Evolutionary conservation across 345 rosid genomes (phyloP).

Genomic region (Gossypium bickii): DNA sequence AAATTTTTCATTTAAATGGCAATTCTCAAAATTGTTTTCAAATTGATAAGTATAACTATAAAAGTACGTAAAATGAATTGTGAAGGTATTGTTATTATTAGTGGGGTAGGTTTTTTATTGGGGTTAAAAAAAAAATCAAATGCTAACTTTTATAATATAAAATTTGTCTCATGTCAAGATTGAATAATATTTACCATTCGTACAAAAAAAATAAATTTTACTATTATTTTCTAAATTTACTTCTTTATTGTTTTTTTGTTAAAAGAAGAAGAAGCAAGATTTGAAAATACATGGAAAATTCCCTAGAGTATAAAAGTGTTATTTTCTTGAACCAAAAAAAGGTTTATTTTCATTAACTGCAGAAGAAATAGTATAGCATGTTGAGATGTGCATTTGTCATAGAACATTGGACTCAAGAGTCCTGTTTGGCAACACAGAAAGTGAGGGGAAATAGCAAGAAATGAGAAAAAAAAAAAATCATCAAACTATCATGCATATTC

Average conservation of each 20-base stretch:
- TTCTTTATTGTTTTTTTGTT: no score
- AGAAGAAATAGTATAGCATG: not conserved
- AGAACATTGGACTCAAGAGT: not conserved
- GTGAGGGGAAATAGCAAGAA: not conserved
- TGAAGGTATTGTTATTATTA: not conserved
- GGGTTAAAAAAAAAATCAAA: not conserved
- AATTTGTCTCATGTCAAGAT: not conserved
- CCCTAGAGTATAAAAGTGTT: not conserved
- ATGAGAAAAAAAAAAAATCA: not conserved
- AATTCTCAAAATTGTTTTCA: no score
- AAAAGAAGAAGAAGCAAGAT: not conserved
- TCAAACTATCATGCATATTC: constrained; percentile 4
- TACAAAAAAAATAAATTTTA: not conserved
- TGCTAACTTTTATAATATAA: not conserved
- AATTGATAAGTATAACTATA: no score
- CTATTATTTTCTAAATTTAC: not conserved
- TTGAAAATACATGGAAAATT: not conserved
- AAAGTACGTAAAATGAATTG: no score
- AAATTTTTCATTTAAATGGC: no score
- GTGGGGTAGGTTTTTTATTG: not conserved
- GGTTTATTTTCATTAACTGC: not conserved
- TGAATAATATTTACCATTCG: no score
- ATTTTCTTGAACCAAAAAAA: not conserved
- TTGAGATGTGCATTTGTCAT: not conserved
- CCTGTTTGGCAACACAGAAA: not conserved